Evolutionary conservation across 805 yeast species (phyloP).

Genomic region (Starmerella etchellsii): DNA sequence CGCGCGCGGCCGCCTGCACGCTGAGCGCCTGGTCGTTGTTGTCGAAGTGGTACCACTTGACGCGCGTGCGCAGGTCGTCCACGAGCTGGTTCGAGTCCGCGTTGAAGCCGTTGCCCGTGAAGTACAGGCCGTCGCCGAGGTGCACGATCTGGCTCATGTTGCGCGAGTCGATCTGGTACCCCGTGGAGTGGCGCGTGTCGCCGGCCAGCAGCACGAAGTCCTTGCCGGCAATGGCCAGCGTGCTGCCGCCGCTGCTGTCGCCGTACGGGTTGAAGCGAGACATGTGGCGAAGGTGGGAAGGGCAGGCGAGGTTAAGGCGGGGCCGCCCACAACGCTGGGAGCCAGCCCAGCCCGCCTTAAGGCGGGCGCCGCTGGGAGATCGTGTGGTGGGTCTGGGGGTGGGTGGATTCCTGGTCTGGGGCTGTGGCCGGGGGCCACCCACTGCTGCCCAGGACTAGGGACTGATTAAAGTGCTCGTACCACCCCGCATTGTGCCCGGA

Average conservation of each 20-base stretch:
- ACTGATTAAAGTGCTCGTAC: too few relatives aligned
- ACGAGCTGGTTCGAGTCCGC: slow-evolving; percentile 88
- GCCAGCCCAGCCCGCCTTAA: too few relatives aligned
- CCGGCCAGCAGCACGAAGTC: slow-evolving; percentile 96
- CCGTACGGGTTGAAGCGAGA: slow-evolving; percentile 24
- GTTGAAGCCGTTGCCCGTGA: slow-evolving; percentile 91
- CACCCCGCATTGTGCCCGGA: too few relatives aligned
- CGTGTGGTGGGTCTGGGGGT: too few relatives aligned
- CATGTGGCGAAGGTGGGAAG: too few relatives aligned
- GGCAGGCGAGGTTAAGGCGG: too few relatives aligned
- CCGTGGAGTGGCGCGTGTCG: slow-evolving; percentile 93
- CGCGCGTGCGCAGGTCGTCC: slow-evolving; percentile 41
- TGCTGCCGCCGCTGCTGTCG: slow-evolving; percentile 77
- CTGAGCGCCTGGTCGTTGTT: slow-evolving; percentile 57
- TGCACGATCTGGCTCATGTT: slow-evolving; percentile 80
- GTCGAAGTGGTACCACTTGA: slow-evolving; percentile 83
- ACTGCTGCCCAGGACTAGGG: too few relatives aligned
- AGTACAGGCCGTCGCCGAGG: slow-evolving; percentile 74
- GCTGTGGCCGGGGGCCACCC: too few relatives aligned
- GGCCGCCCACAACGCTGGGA: too few relatives aligned
- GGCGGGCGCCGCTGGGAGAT: too few relatives aligned
- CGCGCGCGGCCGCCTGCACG: slow-evolving; percentile 70
- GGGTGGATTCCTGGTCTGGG: too few relatives aligned
- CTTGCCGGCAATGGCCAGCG: slow-evolving; percentile 93
- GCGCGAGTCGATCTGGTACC: slow-evolving; percentile 86